Evolutionary conservation across 2,329 filamentous ascomycete species (phyloP), one percentile per base, ranked within the genome.

Genomic region (Exserohilum rostratum): DNA sequence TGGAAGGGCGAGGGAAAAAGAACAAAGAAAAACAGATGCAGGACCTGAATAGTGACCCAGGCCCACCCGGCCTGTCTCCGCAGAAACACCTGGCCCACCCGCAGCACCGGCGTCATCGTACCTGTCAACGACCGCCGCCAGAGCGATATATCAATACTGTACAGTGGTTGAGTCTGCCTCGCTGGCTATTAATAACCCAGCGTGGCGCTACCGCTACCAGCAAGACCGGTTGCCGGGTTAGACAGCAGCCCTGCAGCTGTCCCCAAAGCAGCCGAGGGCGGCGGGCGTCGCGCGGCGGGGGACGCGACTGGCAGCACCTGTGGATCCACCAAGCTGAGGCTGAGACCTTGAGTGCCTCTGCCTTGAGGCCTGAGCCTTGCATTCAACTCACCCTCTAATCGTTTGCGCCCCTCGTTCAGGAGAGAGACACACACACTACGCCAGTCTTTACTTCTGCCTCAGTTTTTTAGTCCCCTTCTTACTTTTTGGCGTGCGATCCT

Each of bases 281-380:
- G 29, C 34, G 38, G 34, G 46, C 45, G 38, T 33, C 31, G 51
- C 39, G 51, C 33, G 40, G 54, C 42, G 50, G 53, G 48, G 42
- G 55, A 50, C 51, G 50, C 53, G 53, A 57, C 51, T 44, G 42
- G 46, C 51, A 55, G 45, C 20, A 39, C 20, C 17, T 27, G 44
- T 33, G 44, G 40, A 46, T 57, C 43, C 50, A 38, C 54, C 50
- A 48, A 57, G 54, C 54, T 57, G 54, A 57, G 57, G 57, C 57
- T 60, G 60, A 62, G 58, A 62, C 60, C 50, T 45, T 38, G 35
- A 48, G 18, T 25, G 27, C 22, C n/a, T n/a, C n/a, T 50, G 37
- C 45, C 51, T 44, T 40, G 45, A 31, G 34, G 34, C 12, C 18
- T 18, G 30, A 45, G 42, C 42, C 43, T 46, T 18, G 29, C n/a